Conservation (phyloP, 2,329 filamentous ascomycete genomes). For the Cylindrodendrum hubeiense region DNA sequence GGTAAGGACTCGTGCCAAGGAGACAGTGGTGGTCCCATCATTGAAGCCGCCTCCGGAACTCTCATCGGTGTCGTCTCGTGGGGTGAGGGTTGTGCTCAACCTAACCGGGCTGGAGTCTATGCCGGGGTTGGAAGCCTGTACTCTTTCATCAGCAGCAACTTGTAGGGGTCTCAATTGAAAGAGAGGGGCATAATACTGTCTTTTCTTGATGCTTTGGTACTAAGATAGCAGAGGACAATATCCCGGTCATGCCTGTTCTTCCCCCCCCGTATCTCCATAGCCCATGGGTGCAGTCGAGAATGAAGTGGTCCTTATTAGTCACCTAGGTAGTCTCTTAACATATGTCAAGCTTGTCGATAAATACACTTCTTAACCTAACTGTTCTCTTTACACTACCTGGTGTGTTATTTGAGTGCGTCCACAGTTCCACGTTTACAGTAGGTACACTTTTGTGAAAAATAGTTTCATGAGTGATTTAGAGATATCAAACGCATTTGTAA, state of each 20-base stretch:
- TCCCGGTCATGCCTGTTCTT: not conserved
- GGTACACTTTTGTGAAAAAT: too few relatives aligned
- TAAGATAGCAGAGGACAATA: not conserved
- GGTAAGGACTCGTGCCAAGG: conserved; percentile 50
- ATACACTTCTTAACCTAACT: not conserved
- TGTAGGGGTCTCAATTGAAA: not conserved
- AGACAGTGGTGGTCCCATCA: conserved; percentile 49
- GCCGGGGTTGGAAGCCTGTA: conserved; percentile 41
- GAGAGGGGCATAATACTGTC: not conserved
- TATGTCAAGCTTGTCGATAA: not conserved
- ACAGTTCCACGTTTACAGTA: not conserved
- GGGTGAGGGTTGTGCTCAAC: conserved; percentile 46
- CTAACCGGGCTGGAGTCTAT: conserved; percentile 46
- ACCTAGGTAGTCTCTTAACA: not conserved
- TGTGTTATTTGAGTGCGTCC: too few relatives aligned
- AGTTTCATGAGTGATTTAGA: too few relatives aligned
- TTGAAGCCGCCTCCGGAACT: conserved; percentile 34
- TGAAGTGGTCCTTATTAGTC: not conserved
- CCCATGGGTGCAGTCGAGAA: not conserved
- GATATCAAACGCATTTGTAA: too few relatives aligned
- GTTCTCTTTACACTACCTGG: not conserved
- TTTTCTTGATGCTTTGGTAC: not conserved
- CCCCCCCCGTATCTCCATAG: not conserved
- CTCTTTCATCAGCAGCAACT: conserved; percentile 43
- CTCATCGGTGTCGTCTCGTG: conserved; percentile 48